Base-by-base conservation (phyloP, 2,329 filamentous ascomycete species). In the Curvularia spicifera region DNA sequence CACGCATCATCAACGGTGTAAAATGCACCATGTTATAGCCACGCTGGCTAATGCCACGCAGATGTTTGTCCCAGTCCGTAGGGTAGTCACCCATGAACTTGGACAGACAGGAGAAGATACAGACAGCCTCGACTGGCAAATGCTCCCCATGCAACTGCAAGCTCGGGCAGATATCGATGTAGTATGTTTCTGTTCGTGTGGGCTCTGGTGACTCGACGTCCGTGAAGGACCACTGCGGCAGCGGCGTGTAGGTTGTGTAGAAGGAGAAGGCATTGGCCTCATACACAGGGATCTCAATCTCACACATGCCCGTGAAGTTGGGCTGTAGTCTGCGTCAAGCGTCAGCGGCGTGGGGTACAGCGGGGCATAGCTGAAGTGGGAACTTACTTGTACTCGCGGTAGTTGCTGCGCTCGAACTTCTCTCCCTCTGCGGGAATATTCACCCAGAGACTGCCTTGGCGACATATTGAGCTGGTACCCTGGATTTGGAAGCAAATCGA, bases 21-120 rank as follows among this genome's bases (percentile, higher is more conserved):
- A 99, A 99, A 78, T 99, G 95, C 59, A 99, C 88, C 93, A 98
- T 97, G 80, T 99, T 99, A 83, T 99, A 99, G 45, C 93, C 93
- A 60, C 95, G 86, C 70, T 91, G 87, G 74, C 91, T 91, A 75
- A 99, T 97, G 28, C 95, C 93, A 56, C 85, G 84, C 56, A 99
- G 81, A 75, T 98, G 94, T 51, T 87, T 89, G 74, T 97, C 87
- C 93, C 94, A 99, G 71, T 97, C 91, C 15, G 83, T 83, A 0
- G 94, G 92, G 73, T 95, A 97, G 72, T 89, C 88, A 62, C 95
- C 95, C 91, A 99, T 96, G 80, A 97, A 97, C 79, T 99, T 99
- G 74, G 94, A 97, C 63, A 99, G 91, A 55, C 94, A 85, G 10
- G 95, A 98, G 79, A 97, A 96, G 65, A 97, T 85, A 13, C 92